Evolutionary conservation across 192 early-diverging fungal genomes (phyloP), one percentile per base, ranked within the genome.

Genomic region (Chytriomyces sp.): DNA sequence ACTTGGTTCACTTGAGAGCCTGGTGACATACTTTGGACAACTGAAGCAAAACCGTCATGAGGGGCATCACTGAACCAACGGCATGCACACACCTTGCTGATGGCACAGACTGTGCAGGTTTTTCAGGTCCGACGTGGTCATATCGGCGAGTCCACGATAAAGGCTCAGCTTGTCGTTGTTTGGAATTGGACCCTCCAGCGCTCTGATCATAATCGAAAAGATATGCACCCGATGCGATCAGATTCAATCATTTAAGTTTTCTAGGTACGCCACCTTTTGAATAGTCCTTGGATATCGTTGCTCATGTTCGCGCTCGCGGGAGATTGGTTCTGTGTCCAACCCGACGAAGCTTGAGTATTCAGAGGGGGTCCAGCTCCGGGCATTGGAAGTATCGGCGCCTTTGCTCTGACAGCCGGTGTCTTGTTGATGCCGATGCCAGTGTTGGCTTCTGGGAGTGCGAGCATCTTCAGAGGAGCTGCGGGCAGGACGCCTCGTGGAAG

Each of bases 241-340:
- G n/a, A n/a, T n/a, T n/a, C n/a, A n/a, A n/a, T n/a, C n/a, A n/a
- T n/a, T n/a, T n/a, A n/a, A n/a, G n/a, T n/a, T n/a, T n/a, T n/a
- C n/a, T n/a, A n/a, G n/a, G n/a, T n/a, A n/a, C n/a, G n/a, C n/a
- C 41, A 49, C 44, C 44, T 49, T 49, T 49, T 49, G 44, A 49
- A 22, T n/a, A 49, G 44, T 49, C 44, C 44, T 49, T 49, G 44
- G 22, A 49, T 22, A n/a, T 49, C 44, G n/a, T n/a, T n/a, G n/a
- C n/a, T n/a, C n/a, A n/a, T n/a, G n/a, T n/a, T n/a, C n/a, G n/a
- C n/a, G n/a, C n/a, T n/a, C n/a, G n/a, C n/a, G n/a, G n/a, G n/a
- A n/a, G n/a, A n/a, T n/a, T n/a, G n/a, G n/a, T n/a, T n/a, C n/a
- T n/a, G n/a, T n/a, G n/a, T n/a, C n/a, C n/a, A n/a, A n/a, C n/a